Conservation (phyloP, 2,329 filamentous ascomycete genomes). For the Aureobasidium lini region DNA sequence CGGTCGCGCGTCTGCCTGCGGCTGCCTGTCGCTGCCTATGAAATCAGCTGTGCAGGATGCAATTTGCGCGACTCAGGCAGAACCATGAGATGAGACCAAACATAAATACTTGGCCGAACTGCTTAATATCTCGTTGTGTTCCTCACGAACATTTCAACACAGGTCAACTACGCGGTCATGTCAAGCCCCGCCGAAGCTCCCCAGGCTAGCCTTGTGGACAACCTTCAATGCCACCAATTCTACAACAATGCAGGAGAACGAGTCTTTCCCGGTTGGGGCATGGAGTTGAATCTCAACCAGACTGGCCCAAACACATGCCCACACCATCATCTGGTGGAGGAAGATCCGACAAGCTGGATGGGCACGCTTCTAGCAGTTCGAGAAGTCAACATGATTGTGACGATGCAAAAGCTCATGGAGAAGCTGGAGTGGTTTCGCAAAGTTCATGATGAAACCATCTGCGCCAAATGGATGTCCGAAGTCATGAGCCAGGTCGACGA, state of each 20-base stretch:
- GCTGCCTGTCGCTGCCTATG: not conserved
- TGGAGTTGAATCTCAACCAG: not conserved
- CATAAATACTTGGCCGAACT: no score
- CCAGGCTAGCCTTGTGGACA: not conserved
- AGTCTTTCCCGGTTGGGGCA: not conserved
- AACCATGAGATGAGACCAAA: not conserved
- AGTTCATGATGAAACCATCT: conserved; percentile 23
- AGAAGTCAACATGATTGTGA: conserved; percentile 23
- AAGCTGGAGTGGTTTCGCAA: conserved; percentile 27
- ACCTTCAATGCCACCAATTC: not conserved
- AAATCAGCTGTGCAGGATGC: not conserved
- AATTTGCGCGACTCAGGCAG: not conserved
- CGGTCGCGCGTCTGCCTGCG: not conserved
- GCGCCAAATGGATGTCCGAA: conserved; percentile 21
- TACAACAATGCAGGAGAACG: not conserved
- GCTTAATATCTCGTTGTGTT: no score
- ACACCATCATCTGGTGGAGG: not conserved
- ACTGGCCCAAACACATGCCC: not conserved
- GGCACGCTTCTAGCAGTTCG: conserved; percentile 11
- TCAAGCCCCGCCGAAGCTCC: not conserved
- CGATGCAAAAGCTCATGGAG: conserved; percentile 27
- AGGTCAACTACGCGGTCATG: not conserved
- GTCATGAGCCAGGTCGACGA: conserved; percentile 1
- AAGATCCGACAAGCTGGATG: not conserved
- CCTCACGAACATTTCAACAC: no score